Conservation (phyloP, 257 asterid species). For the Coffea eugenioides region DNA sequence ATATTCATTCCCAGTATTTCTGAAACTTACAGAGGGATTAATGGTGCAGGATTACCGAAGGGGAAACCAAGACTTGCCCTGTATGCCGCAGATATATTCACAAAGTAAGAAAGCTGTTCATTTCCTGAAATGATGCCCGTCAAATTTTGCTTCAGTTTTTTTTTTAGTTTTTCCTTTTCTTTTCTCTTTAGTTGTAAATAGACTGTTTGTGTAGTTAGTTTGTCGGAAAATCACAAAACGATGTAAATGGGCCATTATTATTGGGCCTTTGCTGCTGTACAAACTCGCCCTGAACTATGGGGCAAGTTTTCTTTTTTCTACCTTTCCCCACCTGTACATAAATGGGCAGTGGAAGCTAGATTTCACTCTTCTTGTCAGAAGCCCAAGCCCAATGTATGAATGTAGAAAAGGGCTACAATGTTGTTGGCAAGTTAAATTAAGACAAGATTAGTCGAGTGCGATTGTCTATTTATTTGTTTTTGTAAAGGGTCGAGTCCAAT, state of each 20-base stretch:
- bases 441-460: background rate
- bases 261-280: background rate
- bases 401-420: background rate
- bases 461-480: background rate
- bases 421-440: background rate
- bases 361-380: background rate
- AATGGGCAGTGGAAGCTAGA: background rate
- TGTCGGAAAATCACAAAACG: background rate
- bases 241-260: constrained; percentile 3
- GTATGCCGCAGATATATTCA: constrained; percentile 41
- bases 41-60: constrained; percentile 39
- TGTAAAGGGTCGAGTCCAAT: too few species aligned
- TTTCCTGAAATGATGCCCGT: constrained; percentile 7
- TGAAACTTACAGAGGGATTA: background rate
- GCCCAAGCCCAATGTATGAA: background rate
- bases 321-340: too few species aligned
- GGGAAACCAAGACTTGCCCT: constrained; percentile 45
- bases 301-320: background rate
- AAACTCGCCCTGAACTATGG: background rate
- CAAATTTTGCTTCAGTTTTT: background rate
- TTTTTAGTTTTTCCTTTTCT: background rate
- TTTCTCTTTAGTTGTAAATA: background rate
- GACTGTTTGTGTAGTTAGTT: background rate
- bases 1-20: background rate
- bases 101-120: constrained; percentile 34